Conservation (phyloP, 768 basidiomycete genomes). For the Mrakia gelida region DNA sequence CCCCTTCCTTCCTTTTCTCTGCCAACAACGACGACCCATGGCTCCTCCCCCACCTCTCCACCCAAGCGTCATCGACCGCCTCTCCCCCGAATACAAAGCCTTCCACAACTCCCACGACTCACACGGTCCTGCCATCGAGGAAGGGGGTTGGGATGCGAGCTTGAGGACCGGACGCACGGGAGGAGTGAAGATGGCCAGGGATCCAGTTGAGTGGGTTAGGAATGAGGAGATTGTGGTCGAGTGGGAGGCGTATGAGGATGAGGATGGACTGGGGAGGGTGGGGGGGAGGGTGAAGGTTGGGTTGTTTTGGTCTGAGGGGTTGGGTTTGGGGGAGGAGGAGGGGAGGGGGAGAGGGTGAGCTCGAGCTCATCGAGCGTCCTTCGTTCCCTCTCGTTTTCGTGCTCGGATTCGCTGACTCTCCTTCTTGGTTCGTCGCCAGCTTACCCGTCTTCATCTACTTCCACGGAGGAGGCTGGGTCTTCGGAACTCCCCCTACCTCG, state of each 20-base stretch:
- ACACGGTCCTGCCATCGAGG: not conserved
- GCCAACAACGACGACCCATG: too few relatives aligned
- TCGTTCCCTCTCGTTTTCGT: not conserved
- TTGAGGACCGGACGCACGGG: not conserved
- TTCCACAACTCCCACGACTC: not conserved
- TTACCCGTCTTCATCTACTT: constrained; percentile 16
- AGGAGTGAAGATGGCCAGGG: not conserved
- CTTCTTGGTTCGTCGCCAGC: not conserved
- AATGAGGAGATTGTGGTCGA: not conserved
- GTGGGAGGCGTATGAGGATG: not conserved
- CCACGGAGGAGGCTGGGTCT: constrained; percentile 16
- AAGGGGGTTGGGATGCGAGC: not conserved
- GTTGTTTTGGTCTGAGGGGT: not conserved
- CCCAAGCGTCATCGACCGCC: not conserved
- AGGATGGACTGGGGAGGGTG: not conserved
- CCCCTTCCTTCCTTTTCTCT: not conserved
- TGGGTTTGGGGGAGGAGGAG: not conserved
- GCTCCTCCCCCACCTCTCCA: not conserved
- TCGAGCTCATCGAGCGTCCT: not conserved
- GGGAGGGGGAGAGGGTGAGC: not conserved
- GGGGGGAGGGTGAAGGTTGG: not conserved
- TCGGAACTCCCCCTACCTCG: not conserved
- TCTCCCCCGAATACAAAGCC: not conserved
- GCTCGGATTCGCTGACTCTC: not conserved
- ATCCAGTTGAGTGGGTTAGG: constrained; percentile 7